Base-by-base conservation (phyloP, 495 filamentous ascomycete species). In the Lentithecium fluviatile region DNA sequence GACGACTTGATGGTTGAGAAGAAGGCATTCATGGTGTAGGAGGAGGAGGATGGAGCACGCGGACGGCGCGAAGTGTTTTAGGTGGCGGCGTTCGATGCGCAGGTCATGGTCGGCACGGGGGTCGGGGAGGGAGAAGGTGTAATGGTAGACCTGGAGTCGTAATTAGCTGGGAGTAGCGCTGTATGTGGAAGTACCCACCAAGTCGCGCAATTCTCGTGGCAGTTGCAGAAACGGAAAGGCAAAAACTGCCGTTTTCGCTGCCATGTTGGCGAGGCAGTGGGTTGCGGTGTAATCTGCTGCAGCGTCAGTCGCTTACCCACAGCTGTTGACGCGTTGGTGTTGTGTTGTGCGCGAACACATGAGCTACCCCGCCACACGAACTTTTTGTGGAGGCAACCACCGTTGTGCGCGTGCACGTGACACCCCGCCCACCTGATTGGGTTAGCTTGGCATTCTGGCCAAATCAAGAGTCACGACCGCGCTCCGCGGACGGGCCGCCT, bases 1-100 rank as follows among this genome's bases (percentile, higher is more conserved):
- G 21, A 52, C 52, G 32, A 67, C 43, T 47, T 63, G 59, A 0
- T 46, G 65, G 24, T 59, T 56, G 49, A 63, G 49, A n/a, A 62
- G 59, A 7, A 67, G 11, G 24, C 19, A 55, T 32, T 59, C 59
- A 34, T 64, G 55, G 49, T 67, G 59, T 5, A 67, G 65, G 13
- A 67, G 17, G 49, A 63, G 47, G 3, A 67, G 56, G 34, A 67
- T 58, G 6, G 34, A 26, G 7, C 48, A 26, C 6, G 65, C 54
- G 8, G 59, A 58, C 1, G 65, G 53, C 6, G 20, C 24, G 54
- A 67, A 67, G 38, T 56, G 32, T 29, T 25, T 45, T 7, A 67
- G 38, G 45, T 64, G 42, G 17, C 59, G 65, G 7, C 65, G 65
- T 45, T 67, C 65, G 20, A 67, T 67, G n/a, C 65, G 59, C 8